Evolutionary conservation across 2,329 filamentous ascomycete genomes (phyloP).

Genomic region (Amphichorda felina): DNA sequence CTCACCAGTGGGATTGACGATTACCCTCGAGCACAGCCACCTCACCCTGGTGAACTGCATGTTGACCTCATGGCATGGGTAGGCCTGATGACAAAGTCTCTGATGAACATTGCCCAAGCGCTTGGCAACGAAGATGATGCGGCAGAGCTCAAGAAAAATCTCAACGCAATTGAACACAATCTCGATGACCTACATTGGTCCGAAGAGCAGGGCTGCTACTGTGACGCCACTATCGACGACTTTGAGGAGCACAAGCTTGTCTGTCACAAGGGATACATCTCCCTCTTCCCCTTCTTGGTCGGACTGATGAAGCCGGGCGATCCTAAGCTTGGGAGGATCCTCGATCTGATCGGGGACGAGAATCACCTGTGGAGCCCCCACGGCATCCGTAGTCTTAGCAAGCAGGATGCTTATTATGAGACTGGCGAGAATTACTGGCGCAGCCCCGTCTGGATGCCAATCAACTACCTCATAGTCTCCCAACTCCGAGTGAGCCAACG

Average conservation of each 20-base stretch:
- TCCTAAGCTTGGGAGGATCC: conserved; percentile 58
- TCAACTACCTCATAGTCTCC: conserved; percentile 80
- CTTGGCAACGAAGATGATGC: conserved; percentile 70
- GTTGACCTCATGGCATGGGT: conserved; percentile 94
- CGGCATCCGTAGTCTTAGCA: conserved; percentile 84
- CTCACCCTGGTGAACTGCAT: conserved; percentile 91
- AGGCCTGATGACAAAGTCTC: conserved; percentile 86
- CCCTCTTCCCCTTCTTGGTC: conserved; percentile 82
- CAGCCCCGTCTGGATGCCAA: conserved; percentile 88
- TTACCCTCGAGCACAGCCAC: conserved; percentile 86
- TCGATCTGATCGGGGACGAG: conserved; percentile 70
- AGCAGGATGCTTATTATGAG: conserved; percentile 70
- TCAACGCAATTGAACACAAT: conserved; percentile 71
- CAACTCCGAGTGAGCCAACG: conserved; percentile 59
- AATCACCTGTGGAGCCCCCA: conserved; percentile 82
- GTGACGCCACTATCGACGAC: conserved; percentile 88
- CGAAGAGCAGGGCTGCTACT: conserved; percentile 68
- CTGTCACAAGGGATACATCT: conserved; percentile 95
- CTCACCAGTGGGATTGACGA: conserved; percentile 92
- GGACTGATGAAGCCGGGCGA: conserved; percentile 67
- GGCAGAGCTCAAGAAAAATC: conserved; percentile 56
- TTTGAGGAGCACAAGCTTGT: conserved; percentile 84
- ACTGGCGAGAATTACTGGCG: conserved; percentile 97
- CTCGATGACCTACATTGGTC: conserved; percentile 93
- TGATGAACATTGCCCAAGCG: conserved; percentile 65